phyloP scores from a whole-genome alignment of 495 filamentous ascomycete genomes.

The Antarctomyces pellizariae region DNA sequence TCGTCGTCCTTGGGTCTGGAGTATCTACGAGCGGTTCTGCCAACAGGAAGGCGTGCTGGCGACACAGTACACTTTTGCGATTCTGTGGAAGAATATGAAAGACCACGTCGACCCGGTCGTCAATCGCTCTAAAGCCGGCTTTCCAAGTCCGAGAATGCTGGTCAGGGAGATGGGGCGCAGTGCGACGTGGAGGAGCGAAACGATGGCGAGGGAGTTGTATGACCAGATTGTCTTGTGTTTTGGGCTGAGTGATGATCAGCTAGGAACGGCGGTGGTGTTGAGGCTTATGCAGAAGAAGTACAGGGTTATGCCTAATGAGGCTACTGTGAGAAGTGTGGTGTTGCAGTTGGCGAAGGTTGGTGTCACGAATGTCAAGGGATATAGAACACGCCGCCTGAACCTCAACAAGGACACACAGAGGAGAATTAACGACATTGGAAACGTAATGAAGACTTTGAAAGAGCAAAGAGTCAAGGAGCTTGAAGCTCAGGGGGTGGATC shows the following conservation, averaged over 20 bases:
- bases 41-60: constrained; percentile 22
- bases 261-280: constrained; percentile 29
- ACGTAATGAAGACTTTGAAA: constrained; percentile 12
- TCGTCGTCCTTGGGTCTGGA: constrained; percentile 25
- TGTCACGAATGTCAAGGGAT: constrained; percentile 1
- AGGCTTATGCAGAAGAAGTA: constrained; percentile 22
- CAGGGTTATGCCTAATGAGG: constrained; percentile 21
- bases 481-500: constrained; percentile 9
- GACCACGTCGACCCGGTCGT: constrained; percentile 25
- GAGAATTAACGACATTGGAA: constrained; percentile 10
- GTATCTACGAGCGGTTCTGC: constrained; percentile 25
- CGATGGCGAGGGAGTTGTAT: constrained; percentile 28
- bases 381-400: constrained; percentile 4
- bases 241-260: constrained; percentile 26
- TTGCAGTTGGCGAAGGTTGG: constrained; percentile 24
- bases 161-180: constrained; percentile 34
- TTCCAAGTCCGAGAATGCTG: constrained; percentile 26
- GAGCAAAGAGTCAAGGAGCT: constrained; percentile 11
- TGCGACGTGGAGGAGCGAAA: constrained; percentile 11
- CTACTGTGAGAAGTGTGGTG: constrained; percentile 25
- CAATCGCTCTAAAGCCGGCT: constrained; percentile 13
- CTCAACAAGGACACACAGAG: constrained; percentile 5
- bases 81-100: constrained; percentile 31
- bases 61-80: constrained; percentile 45
- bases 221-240: constrained; percentile 32